phyloP scores from a whole-genome alignment of 1,139 yeast species.

The Debaryomyces coudertii region DNA sequence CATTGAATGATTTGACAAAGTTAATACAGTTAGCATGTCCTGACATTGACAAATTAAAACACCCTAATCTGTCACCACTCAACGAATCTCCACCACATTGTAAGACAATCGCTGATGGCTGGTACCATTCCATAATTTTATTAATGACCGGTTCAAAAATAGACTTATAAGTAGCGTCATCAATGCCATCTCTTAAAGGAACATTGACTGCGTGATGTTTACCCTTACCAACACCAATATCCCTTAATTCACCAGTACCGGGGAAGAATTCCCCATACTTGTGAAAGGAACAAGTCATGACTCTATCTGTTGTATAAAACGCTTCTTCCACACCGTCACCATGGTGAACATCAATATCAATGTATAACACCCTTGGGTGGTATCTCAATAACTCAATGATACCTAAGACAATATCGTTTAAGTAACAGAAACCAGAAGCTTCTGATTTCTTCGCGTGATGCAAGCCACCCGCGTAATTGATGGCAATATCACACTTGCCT shows the following conservation, averaged over 20 bases:
- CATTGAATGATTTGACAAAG: conserved; percentile 81
- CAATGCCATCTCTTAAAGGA: conserved; percentile 91
- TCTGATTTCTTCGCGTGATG: conserved; percentile 97
- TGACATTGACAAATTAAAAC: conserved; percentile 86
- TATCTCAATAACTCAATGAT: conserved; percentile 86
- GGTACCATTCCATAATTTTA: conserved; percentile 89
- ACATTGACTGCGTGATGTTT: conserved; percentile 85
- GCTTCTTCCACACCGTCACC: conserved; percentile 99
- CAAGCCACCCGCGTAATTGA: conserved; percentile 95
- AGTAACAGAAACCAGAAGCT: conserved; percentile 95
- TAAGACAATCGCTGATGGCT: conserved; percentile 88
- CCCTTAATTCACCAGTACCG: conserved; percentile 91
- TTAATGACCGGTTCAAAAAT: conserved; percentile 85
- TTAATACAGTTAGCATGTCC: conserved; percentile 97
- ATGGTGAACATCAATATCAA: conserved; percentile 96
- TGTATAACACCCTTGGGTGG: conserved; percentile 93
- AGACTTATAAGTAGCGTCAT: conserved; percentile 82
- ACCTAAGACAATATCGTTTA: conserved; percentile 71
- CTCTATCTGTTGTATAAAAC: conserved; percentile 92
- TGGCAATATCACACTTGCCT: conserved; percentile 94
- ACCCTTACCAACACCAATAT: conserved; percentile 87
- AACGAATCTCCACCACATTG: conserved; percentile 95
- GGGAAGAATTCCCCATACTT: conserved; percentile 97
- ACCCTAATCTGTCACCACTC: conserved; percentile 88
- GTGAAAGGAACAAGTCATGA: conserved; percentile 97